phyloP scores from a whole-genome alignment of 2,329 filamentous ascomycete species.

The Hypoxylon sp. region DNA sequence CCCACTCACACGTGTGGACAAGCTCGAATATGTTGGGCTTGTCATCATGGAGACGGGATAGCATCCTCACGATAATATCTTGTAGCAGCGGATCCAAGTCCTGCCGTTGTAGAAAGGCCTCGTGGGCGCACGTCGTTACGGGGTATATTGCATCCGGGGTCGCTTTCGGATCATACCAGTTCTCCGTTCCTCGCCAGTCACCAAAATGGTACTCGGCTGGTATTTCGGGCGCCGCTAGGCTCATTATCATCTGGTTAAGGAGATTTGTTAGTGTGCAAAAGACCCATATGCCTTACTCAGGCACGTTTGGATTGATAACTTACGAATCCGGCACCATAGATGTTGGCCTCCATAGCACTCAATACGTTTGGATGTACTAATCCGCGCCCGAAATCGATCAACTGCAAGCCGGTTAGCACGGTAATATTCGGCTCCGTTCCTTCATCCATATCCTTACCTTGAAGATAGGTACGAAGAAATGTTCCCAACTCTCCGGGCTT shows the following conservation, averaged over 20 bases:
- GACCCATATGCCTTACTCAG: background rate
- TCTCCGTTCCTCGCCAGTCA: background rate
- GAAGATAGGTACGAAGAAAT: background rate
- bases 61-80: background rate
- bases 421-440: background rate
- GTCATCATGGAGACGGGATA: background rate
- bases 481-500: background rate
- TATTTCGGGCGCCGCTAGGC: background rate
- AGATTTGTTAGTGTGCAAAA: constrained; percentile 3
- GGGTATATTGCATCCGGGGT: background rate
- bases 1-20: background rate
- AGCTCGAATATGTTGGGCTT: background rate
- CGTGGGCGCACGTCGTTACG: background rate
- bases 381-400: constrained; percentile 36
- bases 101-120: background rate
- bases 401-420: constrained; percentile 11
- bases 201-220: background rate
- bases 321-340: background rate
- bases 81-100: constrained; percentile 2
- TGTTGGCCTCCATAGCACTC: background rate
- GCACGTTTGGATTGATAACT: background rate
- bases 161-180: background rate
- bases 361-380: no score
- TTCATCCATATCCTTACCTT: constrained; percentile 11
- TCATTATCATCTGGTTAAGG: background rate